These are phyloP conservation scores for Kodamaea nitidulidarum DNA, from an alignment of 805 yeast species.

Conservation along the genomic window DNA sequence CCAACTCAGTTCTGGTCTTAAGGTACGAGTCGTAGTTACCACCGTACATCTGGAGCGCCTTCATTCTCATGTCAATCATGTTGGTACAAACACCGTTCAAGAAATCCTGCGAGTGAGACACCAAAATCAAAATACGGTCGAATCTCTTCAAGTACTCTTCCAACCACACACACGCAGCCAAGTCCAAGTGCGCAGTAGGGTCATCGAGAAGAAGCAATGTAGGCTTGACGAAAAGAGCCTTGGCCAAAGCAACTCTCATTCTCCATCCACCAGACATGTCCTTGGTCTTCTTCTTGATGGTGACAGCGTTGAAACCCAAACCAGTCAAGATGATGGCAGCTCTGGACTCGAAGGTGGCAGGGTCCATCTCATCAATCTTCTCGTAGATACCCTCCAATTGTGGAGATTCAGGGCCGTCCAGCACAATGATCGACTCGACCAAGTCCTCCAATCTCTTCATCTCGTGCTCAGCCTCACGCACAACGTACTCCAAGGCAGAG, in stretches of 20 bases:
- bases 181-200: conserved; percentile 98
- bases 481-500: conserved; percentile 94
- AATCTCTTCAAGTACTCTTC: conserved; percentile 95
- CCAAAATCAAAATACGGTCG: conserved; percentile 89
- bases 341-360: conserved; percentile 91
- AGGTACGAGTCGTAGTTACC: conserved; percentile 98
- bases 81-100: conserved; percentile 96
- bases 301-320: conserved; percentile 87
- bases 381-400: conserved; percentile 85
- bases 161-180: conserved; percentile 99
- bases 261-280: conserved; percentile 99
- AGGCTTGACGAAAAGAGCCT: conserved; percentile 97
- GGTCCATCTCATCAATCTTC: conserved; percentile 94
- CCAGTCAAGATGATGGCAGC: conserved; percentile 95
- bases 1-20: conserved; percentile 91
- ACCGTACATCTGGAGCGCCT: conserved; percentile 74
- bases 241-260: conserved; percentile 98
- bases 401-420: conserved; percentile 91
- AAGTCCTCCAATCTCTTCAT: conserved; percentile 85
- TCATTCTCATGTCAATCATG: conserved; percentile 95
- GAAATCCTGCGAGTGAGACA: conserved; percentile 99
- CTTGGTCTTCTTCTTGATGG: conserved; percentile 90
- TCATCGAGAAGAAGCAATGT: conserved; percentile 91
- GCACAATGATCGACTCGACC: conserved; percentile 84
- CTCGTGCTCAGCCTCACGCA: conserved; percentile 92